Evolutionary conservation across 129 eudicot species (phyloP), one percentile per base, ranked within the genome.

Genomic region (Pittosporum tobira): DNA sequence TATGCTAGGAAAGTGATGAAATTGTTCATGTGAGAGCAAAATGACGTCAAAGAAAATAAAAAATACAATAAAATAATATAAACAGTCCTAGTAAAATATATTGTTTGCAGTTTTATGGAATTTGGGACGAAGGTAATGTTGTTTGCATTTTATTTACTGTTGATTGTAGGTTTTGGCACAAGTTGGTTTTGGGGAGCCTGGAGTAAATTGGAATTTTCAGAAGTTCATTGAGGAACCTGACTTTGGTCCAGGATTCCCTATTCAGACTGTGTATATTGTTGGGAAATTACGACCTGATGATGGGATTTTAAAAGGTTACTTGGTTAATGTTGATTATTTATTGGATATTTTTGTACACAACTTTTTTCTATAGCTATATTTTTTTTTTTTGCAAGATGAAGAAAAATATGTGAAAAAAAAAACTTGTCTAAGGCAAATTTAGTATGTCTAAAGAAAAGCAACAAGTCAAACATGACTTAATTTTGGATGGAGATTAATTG

Each of bases 141-240:
- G 26, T 45, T 54, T 57, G 28, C 15, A 21, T 47, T 34, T 46
- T 12, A 23, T 21, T 6, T 14, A 13, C 42, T 46, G 61, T 22
- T 55, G 51, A 46, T 73, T 57, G 67, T 66, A 88, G 97, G 79
- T 79, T 61, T 72, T 80, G 55, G 81, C 36, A 48, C 83, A 70
- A 70, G 71, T 79, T 37, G 97, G 83, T 47, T 62, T 73, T 2
- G 70, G 40, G 57, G 59, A 58, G 23, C 31, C 71, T n/a, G 57
- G 18, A 20, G 65, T 55, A 34, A 69, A 79, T 29, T 84, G 91
- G 97, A 79, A 66, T 65, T 64, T 88, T 57, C 69, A 25, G n/a
- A 82, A 84, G 77, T 74, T 61, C 63, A 71, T 77, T 48, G 91
- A 88, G 73, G 97, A 88, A 56, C 91, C 97, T 56, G 81, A 77